These are phyloP conservation scores for Gracilariopsis chorda DNA, from an alignment of 23 red algal species.

Conservation along the genomic window DNA sequence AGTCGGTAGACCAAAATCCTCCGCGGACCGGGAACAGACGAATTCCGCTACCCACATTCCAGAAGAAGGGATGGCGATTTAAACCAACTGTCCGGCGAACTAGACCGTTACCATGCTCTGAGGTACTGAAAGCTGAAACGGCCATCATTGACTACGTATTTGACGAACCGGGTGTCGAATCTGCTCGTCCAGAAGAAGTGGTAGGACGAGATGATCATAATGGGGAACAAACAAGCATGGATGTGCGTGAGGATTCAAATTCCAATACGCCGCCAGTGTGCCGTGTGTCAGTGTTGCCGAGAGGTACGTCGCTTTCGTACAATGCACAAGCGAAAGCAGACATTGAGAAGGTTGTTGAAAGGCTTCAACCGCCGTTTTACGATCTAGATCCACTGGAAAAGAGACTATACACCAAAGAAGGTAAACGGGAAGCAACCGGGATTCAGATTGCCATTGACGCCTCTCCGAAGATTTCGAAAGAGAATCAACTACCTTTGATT, in stretches of 20 bases:
- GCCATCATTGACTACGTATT: slow-evolving; percentile 58
- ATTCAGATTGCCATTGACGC: slow-evolving; percentile 55
- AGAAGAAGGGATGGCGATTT: neutral
- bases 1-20: neutral
- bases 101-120: slow-evolving; percentile 20
- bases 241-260: neutral
- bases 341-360: slow-evolving; percentile 36
- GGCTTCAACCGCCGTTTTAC: slow-evolving; percentile 42
- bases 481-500: neutral
- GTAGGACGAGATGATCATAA: neutral
- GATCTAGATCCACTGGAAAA: slow-evolving; percentile 34
- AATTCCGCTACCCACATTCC: neutral
- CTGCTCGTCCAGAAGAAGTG: neutral
- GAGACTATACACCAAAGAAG: slow-evolving; percentile 17
- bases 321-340: slow-evolving; percentile 36
- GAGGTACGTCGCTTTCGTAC: slow-evolving; percentile 39
- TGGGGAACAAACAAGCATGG: neutral
- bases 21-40: neutral
- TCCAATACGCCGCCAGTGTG: slow-evolving; percentile 16
- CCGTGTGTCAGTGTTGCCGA: slow-evolving; percentile 29
- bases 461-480: neutral
- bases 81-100: neutral
- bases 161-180: slow-evolving; percentile 44
- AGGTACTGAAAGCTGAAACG: slow-evolving; percentile 17
- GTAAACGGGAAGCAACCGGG: slow-evolving; percentile 27